Evolutionary conservation across 495 filamentous ascomycete genomes (phyloP).

Genomic region (Neurospora sp.): DNA sequence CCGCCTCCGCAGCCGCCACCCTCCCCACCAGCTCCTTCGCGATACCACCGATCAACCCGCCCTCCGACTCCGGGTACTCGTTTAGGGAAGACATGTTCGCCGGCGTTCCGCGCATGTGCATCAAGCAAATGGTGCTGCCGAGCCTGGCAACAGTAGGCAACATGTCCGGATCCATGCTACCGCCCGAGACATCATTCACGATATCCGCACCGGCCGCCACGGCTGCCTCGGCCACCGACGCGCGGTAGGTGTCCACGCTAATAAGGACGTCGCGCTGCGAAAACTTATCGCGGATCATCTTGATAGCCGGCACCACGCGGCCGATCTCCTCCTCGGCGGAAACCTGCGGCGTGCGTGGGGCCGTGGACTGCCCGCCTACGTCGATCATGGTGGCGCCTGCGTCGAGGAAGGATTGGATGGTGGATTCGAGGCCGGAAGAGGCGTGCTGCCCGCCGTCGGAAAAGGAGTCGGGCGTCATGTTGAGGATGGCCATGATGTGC

Average conservation of each 20-base stretch:
- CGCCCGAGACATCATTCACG: constrained; percentile 89
- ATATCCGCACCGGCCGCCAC: constrained; percentile 80
- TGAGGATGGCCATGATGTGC: constrained; percentile 86
- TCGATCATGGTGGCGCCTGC: constrained; percentile 77
- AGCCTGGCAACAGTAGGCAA: constrained; percentile 67
- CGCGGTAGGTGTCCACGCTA: constrained; percentile 87
- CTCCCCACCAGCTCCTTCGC: constrained; percentile 57
- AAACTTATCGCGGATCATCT: constrained; percentile 58
- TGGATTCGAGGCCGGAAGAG: constrained; percentile 24
- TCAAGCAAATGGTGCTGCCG: constrained; percentile 75
- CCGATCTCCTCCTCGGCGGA: constrained; percentile 60
- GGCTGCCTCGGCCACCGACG: constrained; percentile 71
- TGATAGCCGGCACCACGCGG: constrained; percentile 69
- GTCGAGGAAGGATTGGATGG: constrained; percentile 47
- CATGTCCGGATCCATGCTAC: constrained; percentile 71
- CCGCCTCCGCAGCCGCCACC: constrained; percentile 65
- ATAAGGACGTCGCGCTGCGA: constrained; percentile 54
- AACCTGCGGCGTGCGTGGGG: constrained; percentile 60
- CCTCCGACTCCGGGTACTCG: constrained; percentile 49
- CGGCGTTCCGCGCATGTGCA: constrained; percentile 92
- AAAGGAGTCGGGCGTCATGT: constrained; percentile 95
- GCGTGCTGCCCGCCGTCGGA: constrained; percentile 72
- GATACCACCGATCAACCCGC: constrained; percentile 61
- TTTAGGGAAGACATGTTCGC: constrained; percentile 66
- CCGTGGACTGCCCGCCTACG: constrained; percentile 85